Conservation (phyloP, 106 monocot species). For the Dendrobium huoshanense region DNA sequence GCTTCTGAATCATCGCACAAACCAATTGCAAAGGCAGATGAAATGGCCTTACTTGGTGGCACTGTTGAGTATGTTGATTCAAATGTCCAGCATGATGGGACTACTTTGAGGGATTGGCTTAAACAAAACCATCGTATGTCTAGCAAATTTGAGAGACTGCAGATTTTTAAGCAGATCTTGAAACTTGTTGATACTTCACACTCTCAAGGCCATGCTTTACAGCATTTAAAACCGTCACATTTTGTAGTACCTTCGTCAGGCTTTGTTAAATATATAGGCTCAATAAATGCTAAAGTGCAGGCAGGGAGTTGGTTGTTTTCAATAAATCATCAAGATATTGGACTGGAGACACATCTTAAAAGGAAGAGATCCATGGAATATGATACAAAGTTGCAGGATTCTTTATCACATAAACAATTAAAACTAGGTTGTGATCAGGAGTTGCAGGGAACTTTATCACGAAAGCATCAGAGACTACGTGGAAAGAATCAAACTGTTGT, state of each 20-base stretch:
- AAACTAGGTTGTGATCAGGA: slow-evolving; percentile 12
- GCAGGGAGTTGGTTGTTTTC: slow-evolving; percentile 8
- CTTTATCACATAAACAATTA: slow-evolving; percentile 29
- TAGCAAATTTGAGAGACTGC: slow-evolving; percentile 50
- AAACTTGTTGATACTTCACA: slow-evolving; percentile 72
- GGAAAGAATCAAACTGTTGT: slow-evolving; percentile 12
- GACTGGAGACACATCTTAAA: slow-evolving; percentile 22
- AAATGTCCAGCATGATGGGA: slow-evolving; percentile 18
- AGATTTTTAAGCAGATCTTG: slow-evolving; percentile 73
- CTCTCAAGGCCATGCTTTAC: slow-evolving; percentile 44
- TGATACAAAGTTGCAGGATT: slow-evolving; percentile 4
- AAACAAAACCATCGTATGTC: slow-evolving; percentile 21
- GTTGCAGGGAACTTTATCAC: slow-evolving; percentile 1
- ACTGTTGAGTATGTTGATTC: background rate
- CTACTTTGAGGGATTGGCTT: slow-evolving; percentile 62
- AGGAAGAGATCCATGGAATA: slow-evolving; percentile 46
- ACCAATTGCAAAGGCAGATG: slow-evolving; percentile 13
- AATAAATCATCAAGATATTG: slow-evolving; percentile 16
- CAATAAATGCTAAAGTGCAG: slow-evolving; percentile 22
- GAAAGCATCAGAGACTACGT: slow-evolving; percentile 33
- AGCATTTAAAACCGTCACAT: slow-evolving; percentile 61
- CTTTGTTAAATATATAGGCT: slow-evolving; percentile 67
- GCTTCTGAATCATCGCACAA: slow-evolving; percentile 12
- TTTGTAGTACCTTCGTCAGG: slow-evolving; percentile 41
- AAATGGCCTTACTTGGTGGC: slow-evolving; percentile 19